Percentiles rank a stretch among this genome's conserved stretches.
phyloP scores from a whole-genome alignment of 1,284 basidiomycete species.

The Fomitopsis pinicola region DNA sequence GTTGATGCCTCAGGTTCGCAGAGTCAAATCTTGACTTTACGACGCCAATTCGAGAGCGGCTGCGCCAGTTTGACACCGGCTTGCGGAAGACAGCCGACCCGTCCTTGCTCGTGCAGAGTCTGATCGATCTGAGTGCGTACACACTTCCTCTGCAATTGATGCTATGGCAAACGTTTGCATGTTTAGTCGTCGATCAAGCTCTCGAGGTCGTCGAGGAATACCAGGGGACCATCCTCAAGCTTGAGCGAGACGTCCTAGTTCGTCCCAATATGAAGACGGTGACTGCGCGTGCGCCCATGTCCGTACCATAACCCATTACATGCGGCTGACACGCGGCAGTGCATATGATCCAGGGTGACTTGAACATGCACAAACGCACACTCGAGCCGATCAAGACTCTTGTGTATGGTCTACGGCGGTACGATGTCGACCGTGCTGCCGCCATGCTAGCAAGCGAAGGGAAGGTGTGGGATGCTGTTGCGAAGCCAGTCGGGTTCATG shows the following conservation, averaged over 20 bases:
- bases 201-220: conserved; percentile 64
- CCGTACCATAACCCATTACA: neutral
- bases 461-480: neutral
- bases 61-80: conserved; percentile 53
- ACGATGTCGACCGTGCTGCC: conserved; percentile 59
- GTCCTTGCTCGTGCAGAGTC: conserved; percentile 54
- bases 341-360: conserved; percentile 68
- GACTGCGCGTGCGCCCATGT: conserved; percentile 16
- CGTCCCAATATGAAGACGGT: conserved; percentile 59
- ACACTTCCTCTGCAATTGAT: neutral
- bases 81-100: conserved; percentile 57
- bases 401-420: conserved; percentile 62
- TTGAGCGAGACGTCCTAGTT: conserved; percentile 57
- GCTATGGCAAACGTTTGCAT: neutral
- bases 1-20: conserved; percentile 8
- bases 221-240: conserved; percentile 53
- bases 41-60: conserved; percentile 48
- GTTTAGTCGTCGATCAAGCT: conserved; percentile 58
- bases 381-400: conserved; percentile 64
- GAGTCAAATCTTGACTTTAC: conserved; percentile 46
- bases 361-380: conserved; percentile 67
- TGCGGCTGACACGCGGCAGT: conserved; percentile 33
- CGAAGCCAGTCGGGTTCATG: conserved; percentile 53
- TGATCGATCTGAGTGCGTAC: conserved; percentile 56
- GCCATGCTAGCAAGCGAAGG: conserved; percentile 34